Conservation (phyloP, 768 basidiomycete genomes). For the Leccinum fibrillosum region DNA sequence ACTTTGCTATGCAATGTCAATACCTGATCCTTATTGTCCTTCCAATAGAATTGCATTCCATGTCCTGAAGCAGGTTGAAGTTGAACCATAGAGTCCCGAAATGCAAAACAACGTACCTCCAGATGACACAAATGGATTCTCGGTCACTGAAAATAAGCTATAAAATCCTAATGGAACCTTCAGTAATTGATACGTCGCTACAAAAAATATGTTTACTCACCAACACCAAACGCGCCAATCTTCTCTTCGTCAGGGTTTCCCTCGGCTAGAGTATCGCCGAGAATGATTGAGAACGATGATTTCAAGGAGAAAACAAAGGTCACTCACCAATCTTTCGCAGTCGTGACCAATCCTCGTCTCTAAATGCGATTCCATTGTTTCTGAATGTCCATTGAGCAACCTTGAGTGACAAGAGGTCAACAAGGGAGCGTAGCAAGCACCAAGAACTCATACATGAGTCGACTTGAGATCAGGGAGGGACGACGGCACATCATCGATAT, state of each 20-base stretch:
- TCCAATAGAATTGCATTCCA: slow-evolving; percentile 98
- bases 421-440: neutral
- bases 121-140: slow-evolving; percentile 79
- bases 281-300: neutral
- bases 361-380: slow-evolving; percentile 84
- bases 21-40: slow-evolving; percentile 87
- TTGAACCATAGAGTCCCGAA: neutral
- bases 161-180: slow-evolving; percentile 53
- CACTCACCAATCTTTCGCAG: slow-evolving; percentile 17
- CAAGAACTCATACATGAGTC: slow-evolving; percentile 42
- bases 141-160: slow-evolving; percentile 78
- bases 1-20: neutral
- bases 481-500: slow-evolving; percentile 1
- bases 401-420: slow-evolving; percentile 32
- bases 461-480: slow-evolving; percentile 65
- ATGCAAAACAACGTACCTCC: slow-evolving; percentile 47
- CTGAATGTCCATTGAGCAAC: slow-evolving; percentile 80
- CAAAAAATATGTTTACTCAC: slow-evolving; percentile 4
- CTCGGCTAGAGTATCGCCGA: slow-evolving; percentile 8
- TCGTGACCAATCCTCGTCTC: slow-evolving; percentile 32
- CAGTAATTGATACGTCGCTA: neutral
- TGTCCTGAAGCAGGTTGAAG: slow-evolving; percentile 43
- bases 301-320: neutral
- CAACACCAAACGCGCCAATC: slow-evolving; percentile 26
- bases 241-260: slow-evolving; percentile 26